These are phyloP conservation scores for Backusella liffmaniae DNA, from an alignment of 192 early-diverging fungal species.

Conservation along the genomic window DNA sequence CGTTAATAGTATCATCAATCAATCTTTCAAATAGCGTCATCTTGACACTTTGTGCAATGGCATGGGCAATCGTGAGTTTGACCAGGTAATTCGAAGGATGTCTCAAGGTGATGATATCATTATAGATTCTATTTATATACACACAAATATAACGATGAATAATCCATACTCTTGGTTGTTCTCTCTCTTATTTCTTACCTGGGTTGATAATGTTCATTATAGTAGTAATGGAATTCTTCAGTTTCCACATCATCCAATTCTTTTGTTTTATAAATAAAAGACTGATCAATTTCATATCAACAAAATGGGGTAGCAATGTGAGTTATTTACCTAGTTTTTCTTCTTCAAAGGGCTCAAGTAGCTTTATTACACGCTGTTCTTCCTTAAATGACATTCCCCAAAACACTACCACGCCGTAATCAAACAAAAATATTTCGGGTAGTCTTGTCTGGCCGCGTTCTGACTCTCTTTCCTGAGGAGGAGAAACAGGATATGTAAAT, in stretches of 20 bases:
- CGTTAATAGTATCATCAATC: slow-evolving; percentile 90
- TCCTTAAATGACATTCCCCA: slow-evolving; percentile 92
- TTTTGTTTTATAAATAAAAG: slow-evolving; percentile 18
- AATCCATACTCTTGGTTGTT: not conserved
- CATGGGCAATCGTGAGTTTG: slow-evolving; percentile 94
- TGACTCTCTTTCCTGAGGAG: slow-evolving; percentile 29
- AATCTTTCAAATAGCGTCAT: slow-evolving; percentile 89
- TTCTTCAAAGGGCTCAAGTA: slow-evolving; percentile 72
- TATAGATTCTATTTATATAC: slow-evolving; percentile 72
- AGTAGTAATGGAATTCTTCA: slow-evolving; percentile 80
- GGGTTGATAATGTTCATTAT: slow-evolving; percentile 63
- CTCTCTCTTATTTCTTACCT: slow-evolving; percentile 34
- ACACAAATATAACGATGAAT: not conserved
- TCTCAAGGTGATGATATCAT: slow-evolving; percentile 84
- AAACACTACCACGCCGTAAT: slow-evolving; percentile 93
- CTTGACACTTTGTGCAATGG: slow-evolving; percentile 93
- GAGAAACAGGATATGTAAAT: slow-evolving; percentile 39
- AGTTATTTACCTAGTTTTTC: slow-evolving; percentile 55
- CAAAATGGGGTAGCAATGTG: too few relatives aligned
- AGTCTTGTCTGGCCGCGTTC: slow-evolving; percentile 7
- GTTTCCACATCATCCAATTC: slow-evolving; percentile 70
- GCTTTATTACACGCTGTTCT: slow-evolving; percentile 71
- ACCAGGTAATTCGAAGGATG: slow-evolving; percentile 80
- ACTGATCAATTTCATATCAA: too few relatives aligned
- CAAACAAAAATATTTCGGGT: slow-evolving; percentile 84